Evolutionary conservation across 129 eudicot genomes (phyloP).

Genomic region (Smallanthus sonchifolius): DNA sequence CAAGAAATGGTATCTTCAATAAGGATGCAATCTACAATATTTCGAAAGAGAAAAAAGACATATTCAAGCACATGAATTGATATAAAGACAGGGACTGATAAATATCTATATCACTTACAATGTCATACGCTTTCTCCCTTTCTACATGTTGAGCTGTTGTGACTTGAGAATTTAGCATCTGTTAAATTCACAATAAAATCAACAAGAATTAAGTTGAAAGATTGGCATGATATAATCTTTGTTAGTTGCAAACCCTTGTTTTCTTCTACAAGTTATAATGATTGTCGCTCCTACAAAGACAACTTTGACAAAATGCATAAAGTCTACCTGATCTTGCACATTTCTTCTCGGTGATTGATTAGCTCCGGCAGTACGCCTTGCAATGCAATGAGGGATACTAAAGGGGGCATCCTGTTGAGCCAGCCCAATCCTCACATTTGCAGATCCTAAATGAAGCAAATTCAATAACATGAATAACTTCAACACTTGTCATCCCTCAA

Average conservation of each 20-base stretch:
- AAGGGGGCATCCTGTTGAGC: constrained; percentile 78
- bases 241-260: neutral
- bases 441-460: constrained; percentile 57
- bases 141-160: constrained; percentile 94
- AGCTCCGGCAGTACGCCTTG: constrained; percentile 70
- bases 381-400: constrained; percentile 83
- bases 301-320: neutral
- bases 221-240: neutral
- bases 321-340: constrained; percentile 72
- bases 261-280: neutral
- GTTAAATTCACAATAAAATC: constrained; percentile 13
- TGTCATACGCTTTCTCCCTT: constrained; percentile 94
- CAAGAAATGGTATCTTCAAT: constrained; percentile 85
- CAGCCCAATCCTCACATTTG: constrained; percentile 66
- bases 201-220: neutral
- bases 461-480: neutral
- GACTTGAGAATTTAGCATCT: constrained; percentile 94
- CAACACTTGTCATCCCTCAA: neutral
- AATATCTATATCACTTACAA: constrained; percentile 43
- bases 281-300: neutral
- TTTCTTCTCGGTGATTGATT: constrained; percentile 58
- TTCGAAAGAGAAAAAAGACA: neutral
- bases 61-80: neutral
- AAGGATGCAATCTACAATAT: constrained; percentile 74
- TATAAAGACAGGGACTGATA: neutral